phyloP scores from a whole-genome alignment of 805 yeast genomes.

The Dipodascus albidus region DNA sequence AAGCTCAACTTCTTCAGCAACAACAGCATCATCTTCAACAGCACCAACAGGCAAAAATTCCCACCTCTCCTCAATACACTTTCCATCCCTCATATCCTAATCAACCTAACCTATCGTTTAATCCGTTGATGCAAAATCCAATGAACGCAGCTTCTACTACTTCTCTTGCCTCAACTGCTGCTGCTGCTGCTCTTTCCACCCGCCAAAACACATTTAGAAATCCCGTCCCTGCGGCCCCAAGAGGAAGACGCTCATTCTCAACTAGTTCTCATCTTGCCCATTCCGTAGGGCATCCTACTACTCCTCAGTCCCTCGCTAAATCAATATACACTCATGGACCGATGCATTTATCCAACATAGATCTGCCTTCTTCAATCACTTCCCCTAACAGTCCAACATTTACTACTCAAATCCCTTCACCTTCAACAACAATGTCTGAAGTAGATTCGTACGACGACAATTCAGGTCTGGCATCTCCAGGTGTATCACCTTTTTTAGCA shows the following conservation, averaged over 20 bases:
- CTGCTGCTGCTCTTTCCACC: not conserved
- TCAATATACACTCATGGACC: not conserved
- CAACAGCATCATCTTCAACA: constrained; percentile 2
- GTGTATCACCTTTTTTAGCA: not conserved
- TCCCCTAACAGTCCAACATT: not conserved
- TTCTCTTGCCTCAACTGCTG: constrained; percentile 3
- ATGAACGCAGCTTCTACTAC: not conserved
- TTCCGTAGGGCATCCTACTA: not conserved
- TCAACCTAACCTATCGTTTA: not conserved
- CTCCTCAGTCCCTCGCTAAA: not conserved
- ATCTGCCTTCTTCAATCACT: not conserved
- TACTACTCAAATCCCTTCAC: not conserved
- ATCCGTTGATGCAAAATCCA: not conserved
- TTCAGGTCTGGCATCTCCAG: not conserved
- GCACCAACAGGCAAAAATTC: constrained; percentile 3
- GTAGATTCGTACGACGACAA: not conserved
- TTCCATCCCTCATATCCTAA: constrained; percentile 2
- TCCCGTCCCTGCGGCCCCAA: not conserved
- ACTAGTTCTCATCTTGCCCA: not conserved
- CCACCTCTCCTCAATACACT: constrained; percentile 6
- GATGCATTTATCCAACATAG: not conserved
- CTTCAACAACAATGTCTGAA: not conserved
- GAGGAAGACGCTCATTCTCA: not conserved
- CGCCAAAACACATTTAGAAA: not conserved
- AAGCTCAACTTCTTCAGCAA: constrained; percentile 2